Conservation (phyloP, 441 rosid species). For the Aquilaria agallochum region DNA sequence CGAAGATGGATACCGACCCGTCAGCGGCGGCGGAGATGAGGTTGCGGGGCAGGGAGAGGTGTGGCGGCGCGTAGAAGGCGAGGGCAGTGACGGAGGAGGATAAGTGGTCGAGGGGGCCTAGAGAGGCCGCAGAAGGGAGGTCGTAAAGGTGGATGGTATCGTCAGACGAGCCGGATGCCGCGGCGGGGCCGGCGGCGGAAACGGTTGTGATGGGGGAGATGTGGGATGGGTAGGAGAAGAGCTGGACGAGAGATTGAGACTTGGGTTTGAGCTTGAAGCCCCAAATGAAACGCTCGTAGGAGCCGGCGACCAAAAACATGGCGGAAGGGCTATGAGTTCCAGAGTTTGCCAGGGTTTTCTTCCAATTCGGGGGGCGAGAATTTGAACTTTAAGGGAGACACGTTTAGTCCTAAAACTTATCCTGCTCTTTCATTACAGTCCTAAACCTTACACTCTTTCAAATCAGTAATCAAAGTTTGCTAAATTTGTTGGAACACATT, state of each 20-base stretch:
- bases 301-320: constrained; percentile 83
- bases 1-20: constrained; percentile 77
- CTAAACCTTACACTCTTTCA: too few relatives aligned
- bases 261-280: constrained; percentile 80
- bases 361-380: too few relatives aligned
- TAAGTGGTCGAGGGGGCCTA: constrained; percentile 66
- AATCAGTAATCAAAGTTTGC: too few relatives aligned
- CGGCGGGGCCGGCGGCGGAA: constrained; percentile 73
- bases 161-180: constrained; percentile 78
- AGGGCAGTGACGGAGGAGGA: constrained; percentile 68
- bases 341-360: too few relatives aligned
- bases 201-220: constrained; percentile 66
- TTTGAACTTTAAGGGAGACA: too few relatives aligned
- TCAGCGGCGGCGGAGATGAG: constrained; percentile 78
- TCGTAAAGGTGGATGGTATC: constrained; percentile 87
- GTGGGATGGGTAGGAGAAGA: constrained; percentile 88
- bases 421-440: too few relatives aligned
- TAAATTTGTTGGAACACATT: too few relatives aligned
- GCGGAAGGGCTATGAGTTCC: background rate
- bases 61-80: constrained; percentile 67
- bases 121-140: constrained; percentile 73
- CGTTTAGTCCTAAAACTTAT: too few relatives aligned
- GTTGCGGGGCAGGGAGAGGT: constrained; percentile 79
- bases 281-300: constrained; percentile 87
- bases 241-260: constrained; percentile 41